Conservation (phyloP, 2,329 filamentous ascomycete species). For the Leptographium galeiforme region DNA sequence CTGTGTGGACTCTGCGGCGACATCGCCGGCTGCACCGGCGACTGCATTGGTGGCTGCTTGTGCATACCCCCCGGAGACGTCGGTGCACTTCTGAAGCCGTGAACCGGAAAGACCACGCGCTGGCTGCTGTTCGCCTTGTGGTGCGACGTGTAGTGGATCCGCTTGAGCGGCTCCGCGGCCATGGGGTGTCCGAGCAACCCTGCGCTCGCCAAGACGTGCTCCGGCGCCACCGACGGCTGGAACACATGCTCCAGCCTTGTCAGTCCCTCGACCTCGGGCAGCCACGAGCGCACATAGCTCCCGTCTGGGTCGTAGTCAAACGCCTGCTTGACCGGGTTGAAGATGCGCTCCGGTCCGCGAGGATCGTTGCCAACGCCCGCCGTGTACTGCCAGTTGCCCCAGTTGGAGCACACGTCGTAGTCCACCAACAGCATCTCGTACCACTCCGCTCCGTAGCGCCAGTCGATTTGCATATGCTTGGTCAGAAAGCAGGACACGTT, state of each 20-base stretch:
- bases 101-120: no score
- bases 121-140: slow-evolving; percentile 23
- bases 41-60: no score
- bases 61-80: no score
- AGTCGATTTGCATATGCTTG: slow-evolving; percentile 63
- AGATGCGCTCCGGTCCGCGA: slow-evolving; percentile 54
- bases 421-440: slow-evolving; percentile 65
- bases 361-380: slow-evolving; percentile 72
- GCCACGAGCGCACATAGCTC: slow-evolving; percentile 59
- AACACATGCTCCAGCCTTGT: slow-evolving; percentile 42
- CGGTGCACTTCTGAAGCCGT: no score
- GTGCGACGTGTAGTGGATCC: slow-evolving; percentile 49
- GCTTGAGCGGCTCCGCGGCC: slow-evolving; percentile 53
- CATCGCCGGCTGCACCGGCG: no score
- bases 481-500: slow-evolving; percentile 64
- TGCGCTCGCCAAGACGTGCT: slow-evolving; percentile 41
- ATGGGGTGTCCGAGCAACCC: slow-evolving; percentile 46
- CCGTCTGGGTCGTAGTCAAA: slow-evolving; percentile 63
- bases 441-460: slow-evolving; percentile 63
- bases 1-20: no score
- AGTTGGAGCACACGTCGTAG: slow-evolving; percentile 65
- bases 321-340: slow-evolving; percentile 72
- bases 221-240: slow-evolving; percentile 53
- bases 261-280: slow-evolving; percentile 41
- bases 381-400: slow-evolving; percentile 76